These are phyloP conservation scores for Colletotrichum lini DNA, from an alignment of 2,329 filamentous ascomycete species.

Conservation along the genomic window DNA sequence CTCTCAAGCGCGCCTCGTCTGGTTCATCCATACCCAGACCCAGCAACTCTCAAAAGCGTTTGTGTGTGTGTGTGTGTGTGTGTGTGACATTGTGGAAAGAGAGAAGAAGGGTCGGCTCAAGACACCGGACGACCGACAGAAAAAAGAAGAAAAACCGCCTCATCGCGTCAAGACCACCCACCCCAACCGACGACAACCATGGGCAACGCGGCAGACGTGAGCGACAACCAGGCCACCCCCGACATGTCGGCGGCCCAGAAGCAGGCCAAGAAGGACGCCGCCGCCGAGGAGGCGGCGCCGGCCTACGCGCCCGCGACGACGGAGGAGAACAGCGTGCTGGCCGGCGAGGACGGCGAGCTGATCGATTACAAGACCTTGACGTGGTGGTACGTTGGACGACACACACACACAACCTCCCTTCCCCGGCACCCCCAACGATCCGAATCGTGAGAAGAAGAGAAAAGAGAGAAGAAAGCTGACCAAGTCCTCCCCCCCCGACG, in stretches of 20 bases:
- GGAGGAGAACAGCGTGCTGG: constrained; percentile 37
- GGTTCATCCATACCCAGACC: neutral
- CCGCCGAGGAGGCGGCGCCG: constrained; percentile 19
- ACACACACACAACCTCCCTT: too few species aligned
- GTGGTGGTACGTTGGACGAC: constrained; percentile 52
- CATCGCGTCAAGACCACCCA: neutral
- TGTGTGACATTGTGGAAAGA: neutral
- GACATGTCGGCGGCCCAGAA: constrained; percentile 32
- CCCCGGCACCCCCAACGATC: too few species aligned
- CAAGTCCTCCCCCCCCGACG: too few species aligned
- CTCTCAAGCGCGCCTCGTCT: neutral
- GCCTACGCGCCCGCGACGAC: constrained; percentile 23
- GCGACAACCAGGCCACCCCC: constrained; percentile 21
- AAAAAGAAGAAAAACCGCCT: neutral
- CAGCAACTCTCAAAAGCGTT: neutral
- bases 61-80: too few species aligned
- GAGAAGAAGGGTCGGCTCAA: neutral
- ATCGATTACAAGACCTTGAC: constrained; percentile 56
- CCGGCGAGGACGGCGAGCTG: constrained; percentile 37
- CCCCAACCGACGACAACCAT: neutral
- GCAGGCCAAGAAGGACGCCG: constrained; percentile 18
- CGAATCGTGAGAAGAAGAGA: too few species aligned
- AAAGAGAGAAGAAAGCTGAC: neutral
- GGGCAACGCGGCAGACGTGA: constrained; percentile 1
- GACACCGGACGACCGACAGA: constrained; percentile 10